These are phyloP conservation scores for Phtheirospermum japonicum DNA, from an alignment of 257 asterid species.

Conservation along the genomic window DNA sequence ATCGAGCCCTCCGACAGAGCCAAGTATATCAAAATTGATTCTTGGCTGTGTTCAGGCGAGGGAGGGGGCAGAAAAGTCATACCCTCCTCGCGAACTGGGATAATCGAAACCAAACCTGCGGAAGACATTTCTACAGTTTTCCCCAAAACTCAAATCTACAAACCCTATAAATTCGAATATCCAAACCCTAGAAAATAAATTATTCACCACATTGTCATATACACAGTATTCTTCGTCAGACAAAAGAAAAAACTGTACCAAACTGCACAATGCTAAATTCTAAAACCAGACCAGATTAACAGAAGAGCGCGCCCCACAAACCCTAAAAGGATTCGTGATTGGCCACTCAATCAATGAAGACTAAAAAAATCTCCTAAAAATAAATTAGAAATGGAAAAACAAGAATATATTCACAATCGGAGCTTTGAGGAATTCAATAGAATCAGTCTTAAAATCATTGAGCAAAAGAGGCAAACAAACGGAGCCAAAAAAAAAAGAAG, in stretches of 20 bases:
- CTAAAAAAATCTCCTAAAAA: too few relatives aligned
- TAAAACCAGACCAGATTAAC: slow-evolving; percentile 25
- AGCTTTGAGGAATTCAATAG: slow-evolving; percentile 22
- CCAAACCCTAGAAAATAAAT: slow-evolving; percentile 28
- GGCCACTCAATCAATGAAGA: slow-evolving; percentile 28
- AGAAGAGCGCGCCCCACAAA: slow-evolving; percentile 33
- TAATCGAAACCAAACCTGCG: slow-evolving; percentile 63
- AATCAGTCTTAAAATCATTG: slow-evolving; percentile 23
- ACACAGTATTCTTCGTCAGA: slow-evolving; percentile 22
- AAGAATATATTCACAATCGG: slow-evolving; percentile 22
- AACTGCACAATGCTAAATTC: slow-evolving; percentile 6
- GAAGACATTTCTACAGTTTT: slow-evolving; percentile 53
- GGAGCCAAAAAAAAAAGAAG: slow-evolving; percentile 21
- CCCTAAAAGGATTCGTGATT: slow-evolving; percentile 50
- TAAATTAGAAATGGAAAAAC: background rate
- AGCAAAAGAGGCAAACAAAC: slow-evolving; percentile 26
- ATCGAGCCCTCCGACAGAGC: slow-evolving; percentile 67
- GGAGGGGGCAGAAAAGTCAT: slow-evolving; percentile 41
- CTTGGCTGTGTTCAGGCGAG: slow-evolving; percentile 47
- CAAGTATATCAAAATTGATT: slow-evolving; percentile 51
- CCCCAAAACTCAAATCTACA: slow-evolving; percentile 30
- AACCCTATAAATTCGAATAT: slow-evolving; percentile 32
- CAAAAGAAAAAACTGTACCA: slow-evolving; percentile 30
- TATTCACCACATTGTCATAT: slow-evolving; percentile 30
- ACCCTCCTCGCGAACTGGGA: slow-evolving; percentile 49